Evolutionary conservation across 495 filamentous ascomycete species (phyloP), one percentile per base, ranked within the genome.

Genomic region (Aspergillus avenaceus): DNA sequence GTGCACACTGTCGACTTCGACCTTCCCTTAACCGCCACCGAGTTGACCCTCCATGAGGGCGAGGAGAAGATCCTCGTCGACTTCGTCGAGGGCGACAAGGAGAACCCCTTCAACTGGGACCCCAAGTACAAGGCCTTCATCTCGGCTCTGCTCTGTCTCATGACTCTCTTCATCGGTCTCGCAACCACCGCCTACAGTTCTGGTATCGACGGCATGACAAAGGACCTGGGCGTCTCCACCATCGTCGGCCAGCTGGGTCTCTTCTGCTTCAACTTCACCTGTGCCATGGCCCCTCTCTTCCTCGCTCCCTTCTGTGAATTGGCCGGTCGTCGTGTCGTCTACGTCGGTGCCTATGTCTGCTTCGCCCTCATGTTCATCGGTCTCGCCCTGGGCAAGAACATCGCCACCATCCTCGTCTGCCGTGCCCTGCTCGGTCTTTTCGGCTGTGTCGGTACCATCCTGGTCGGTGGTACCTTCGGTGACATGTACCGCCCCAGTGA

Each of bases 401-500:
- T 86, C 38, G 74, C 64, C 16, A 90, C 85, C 0, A 79, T 91
- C 14, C 61, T 91, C 12, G 79, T 87, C 42, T 85, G 78, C 50
- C 78, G 87, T 60, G 70, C 79, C 19, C 79, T 91, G 45, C 83
- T 87, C 45, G 86, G 87, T 58, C 87, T 90, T 27, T 85, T 85
- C 18, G 87, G 88, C 56, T 84, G 80, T 3, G 85, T 87, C 4
- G 86, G 86, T 4, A 90, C 89, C 72, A 90, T 87, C 8, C 73
- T 90, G 0, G 85, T 89, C 16, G 87, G 86, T 44, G 87, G 87
- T 18, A 87, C 84, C 18, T 74, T 91, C 23, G 84, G 84, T 25
- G 87, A 91, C 56, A 67, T 90, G 45, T 91, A 86, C 78, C 76
- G 65, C 16, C 84, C 81, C 1, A 85, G 88, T 52, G 83, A 91